Percentiles rank a stretch among this genome's conserved stretches.
Evolutionary conservation across 2,329 filamentous ascomycete species (phyloP).

Genomic region (Pestalotiopsis sp.): DNA sequence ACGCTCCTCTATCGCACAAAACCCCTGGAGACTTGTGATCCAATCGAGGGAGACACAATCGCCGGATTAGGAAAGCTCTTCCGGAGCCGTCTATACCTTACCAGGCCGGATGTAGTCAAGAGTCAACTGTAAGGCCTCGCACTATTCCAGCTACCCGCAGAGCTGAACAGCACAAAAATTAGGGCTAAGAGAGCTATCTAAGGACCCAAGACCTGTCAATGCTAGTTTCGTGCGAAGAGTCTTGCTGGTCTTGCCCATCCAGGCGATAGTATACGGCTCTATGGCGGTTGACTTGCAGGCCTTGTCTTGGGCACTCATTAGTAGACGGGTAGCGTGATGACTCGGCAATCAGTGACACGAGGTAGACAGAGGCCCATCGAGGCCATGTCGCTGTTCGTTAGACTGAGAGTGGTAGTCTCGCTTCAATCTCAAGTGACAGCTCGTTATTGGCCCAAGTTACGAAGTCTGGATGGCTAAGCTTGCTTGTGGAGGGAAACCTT

Average conservation of each 20-base stretch:
- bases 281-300: background rate
- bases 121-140: background rate
- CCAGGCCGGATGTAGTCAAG: background rate
- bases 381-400: background rate
- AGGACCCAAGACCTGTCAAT: slow-evolving; percentile 3
- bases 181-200: background rate
- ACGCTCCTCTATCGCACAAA: background rate
- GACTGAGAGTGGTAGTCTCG: background rate
- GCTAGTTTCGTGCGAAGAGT: background rate
- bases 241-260: background rate
- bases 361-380: background rate
- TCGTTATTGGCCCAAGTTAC: background rate
- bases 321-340: background rate
- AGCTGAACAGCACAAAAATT: background rate
- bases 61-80: background rate
- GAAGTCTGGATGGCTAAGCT: background rate
- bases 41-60: background rate
- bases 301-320: too few species aligned
- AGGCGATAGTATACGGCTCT: background rate
- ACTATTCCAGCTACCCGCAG: background rate
- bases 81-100: background rate
- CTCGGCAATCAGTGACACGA: background rate
- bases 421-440: background rate
- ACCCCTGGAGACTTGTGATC: background rate
- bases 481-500: background rate